Evolutionary conservation across 306 rosid species (phyloP), one percentile per base, ranked within the genome.

Genomic region (Mimosa pudica): DNA sequence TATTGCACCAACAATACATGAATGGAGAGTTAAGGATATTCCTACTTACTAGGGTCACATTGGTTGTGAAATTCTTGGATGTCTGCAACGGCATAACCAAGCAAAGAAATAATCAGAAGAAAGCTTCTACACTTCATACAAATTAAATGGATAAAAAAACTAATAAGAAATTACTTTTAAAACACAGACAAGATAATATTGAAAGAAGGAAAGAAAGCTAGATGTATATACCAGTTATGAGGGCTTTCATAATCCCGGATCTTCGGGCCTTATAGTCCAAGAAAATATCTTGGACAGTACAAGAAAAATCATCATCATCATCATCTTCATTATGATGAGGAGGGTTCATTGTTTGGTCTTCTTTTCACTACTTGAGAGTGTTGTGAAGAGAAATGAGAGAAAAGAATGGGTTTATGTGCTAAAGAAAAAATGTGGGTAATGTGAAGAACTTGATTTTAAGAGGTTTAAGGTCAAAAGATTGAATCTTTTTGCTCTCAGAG

Each of bases 241-340:
- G 98, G 75, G 98, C 98, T 78, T 90, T 93, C 81, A 93, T 84
- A 82, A 93, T n/a, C 33, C 87, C 98, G 45, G 86, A 70, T 88
- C 98, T 77, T 16, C 98, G 92, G 83, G 97, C 93, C 77, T 87
- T 91, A 87, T 91, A 93, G 90, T 93, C 98, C 61, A 87, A 83
- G 72, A 89, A 93, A 62, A 93, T 90, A 65, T 93, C 97, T 80
- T 93, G 97, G 0, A 93, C 98, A 17, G 98, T 82, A 4, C 97
- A 95, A 79, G 89, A 87, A 24, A 24, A 24, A 24, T 24, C 30
- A 24, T 24, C 30, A 24, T 24, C 30, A 24, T 24, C 30, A 24
- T 24, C 30, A 24, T 24, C 30, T 24, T 24, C 30, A 24, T 24
- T 24, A 24, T 24, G 30, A 24, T 24, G 30, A 24, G 30, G 30